phyloP scores from a whole-genome alignment of 257 asterid species.

The Fraxinus excelsior region DNA sequence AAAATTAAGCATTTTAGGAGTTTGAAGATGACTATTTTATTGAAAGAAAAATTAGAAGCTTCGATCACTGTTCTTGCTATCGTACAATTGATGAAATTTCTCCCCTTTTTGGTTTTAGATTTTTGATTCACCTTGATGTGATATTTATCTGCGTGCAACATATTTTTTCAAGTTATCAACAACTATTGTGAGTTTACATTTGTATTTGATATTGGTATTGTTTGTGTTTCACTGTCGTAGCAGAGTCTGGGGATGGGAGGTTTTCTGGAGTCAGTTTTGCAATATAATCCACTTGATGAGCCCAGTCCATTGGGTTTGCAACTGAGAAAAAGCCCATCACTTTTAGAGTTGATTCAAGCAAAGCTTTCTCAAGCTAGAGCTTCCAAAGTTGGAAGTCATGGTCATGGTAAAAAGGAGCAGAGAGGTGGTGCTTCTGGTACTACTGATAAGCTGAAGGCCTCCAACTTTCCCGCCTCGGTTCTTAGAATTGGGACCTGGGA shows the following conservation, averaged over 20 bases:
- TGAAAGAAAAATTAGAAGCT: background rate
- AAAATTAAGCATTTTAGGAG: background rate
- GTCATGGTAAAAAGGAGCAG: slow-evolving; percentile 36
- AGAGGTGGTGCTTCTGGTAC: slow-evolving; percentile 25
- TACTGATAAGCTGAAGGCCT: slow-evolving; percentile 40
- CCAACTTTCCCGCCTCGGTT: slow-evolving; percentile 35
- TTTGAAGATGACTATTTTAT: background rate
- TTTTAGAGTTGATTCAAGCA: slow-evolving; percentile 53
- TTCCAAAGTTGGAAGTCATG: slow-evolving; percentile 39
- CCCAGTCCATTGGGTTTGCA: slow-evolving; percentile 66
- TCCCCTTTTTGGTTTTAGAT: background rate
- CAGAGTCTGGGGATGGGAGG: slow-evolving; percentile 40
- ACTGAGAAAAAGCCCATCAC: slow-evolving; percentile 62
- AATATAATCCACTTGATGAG: slow-evolving; percentile 55
- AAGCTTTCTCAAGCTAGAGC: slow-evolving; percentile 32
- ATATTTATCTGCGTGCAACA: background rate
- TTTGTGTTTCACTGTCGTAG: slow-evolving; percentile 24
- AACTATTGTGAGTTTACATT: slow-evolving; percentile 9
- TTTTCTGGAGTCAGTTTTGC: slow-evolving; percentile 36
- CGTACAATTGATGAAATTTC: background rate
- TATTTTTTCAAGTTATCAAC: background rate
- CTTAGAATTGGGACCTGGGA: slow-evolving; percentile 43
- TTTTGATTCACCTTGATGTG: background rate
- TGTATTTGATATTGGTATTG: slow-evolving; percentile 7
- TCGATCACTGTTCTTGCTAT: background rate